Evolutionary conservation across 345 rosid genomes (phyloP).

Genomic region (Excoecaria cochinchinensis): DNA sequence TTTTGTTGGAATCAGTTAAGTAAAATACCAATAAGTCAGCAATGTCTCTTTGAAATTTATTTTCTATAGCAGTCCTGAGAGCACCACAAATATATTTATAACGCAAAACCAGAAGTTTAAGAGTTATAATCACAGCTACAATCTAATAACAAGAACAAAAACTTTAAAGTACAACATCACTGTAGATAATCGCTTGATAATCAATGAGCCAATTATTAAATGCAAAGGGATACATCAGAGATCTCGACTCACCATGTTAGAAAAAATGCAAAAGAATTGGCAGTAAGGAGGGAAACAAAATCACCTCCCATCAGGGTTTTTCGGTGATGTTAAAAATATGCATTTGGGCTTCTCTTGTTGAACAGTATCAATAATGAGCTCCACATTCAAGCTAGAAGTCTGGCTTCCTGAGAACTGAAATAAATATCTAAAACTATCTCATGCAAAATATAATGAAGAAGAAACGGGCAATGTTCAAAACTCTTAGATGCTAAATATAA

Average conservation of each 20-base stretch:
- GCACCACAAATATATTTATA: neutral
- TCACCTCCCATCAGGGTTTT: slow-evolving; percentile 98
- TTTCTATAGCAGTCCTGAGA: neutral
- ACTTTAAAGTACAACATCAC: too few relatives aligned
- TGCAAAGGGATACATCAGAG: neutral
- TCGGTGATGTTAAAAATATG: slow-evolving; percentile 91
- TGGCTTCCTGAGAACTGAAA: slow-evolving; percentile 72
- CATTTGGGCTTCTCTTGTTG: slow-evolving; percentile 80
- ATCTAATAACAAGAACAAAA: neutral
- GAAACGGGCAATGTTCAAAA: neutral
- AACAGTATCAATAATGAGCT: slow-evolving; percentile 65
- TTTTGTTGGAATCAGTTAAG: neutral
- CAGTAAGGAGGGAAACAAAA: neutral
- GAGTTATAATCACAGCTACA: neutral
- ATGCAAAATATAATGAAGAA: neutral
- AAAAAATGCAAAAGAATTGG: neutral
- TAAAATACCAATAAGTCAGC: neutral
- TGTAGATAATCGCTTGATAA: too few relatives aligned
- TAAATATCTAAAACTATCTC: neutral
- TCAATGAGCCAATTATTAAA: neutral
- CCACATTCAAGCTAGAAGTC: slow-evolving; percentile 86
- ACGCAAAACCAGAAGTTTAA: neutral
- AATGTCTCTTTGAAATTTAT: neutral
- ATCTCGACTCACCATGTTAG: neutral
- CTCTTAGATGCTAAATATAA: neutral